phyloP scores from a whole-genome alignment of 768 basidiomycete genomes.

The Hypholoma sublateritium region DNA sequence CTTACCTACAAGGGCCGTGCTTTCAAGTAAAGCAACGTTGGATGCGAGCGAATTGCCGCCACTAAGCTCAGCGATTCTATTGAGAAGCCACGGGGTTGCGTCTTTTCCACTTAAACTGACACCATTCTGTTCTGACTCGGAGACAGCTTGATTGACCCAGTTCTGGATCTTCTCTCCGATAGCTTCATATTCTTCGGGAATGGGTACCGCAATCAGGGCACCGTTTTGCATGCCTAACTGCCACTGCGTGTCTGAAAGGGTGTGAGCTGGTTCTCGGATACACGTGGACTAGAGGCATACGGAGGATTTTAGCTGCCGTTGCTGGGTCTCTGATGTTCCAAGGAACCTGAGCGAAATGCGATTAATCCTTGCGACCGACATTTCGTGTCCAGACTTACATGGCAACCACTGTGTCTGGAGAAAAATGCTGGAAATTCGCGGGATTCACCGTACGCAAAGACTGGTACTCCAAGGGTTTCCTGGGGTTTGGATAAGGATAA shows the following conservation, averaged over 20 bases:
- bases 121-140: conserved; percentile 80
- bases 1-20: conserved; percentile 81
- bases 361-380: too few species aligned
- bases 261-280: not conserved
- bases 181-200: conserved; percentile 73
- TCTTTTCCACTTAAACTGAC: conserved; percentile 83
- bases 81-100: conserved; percentile 92
- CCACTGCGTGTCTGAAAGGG: conserved; percentile 58
- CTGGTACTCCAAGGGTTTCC: conserved; percentile 96
- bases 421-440: conserved; percentile 96
- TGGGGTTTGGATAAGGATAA: conserved; percentile 25
- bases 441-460: conserved; percentile 72
- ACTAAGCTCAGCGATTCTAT: conserved; percentile 80
- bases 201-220: conserved; percentile 84
- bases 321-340: conserved; percentile 68
- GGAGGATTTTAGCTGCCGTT: conserved; percentile 71
- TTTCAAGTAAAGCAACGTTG: conserved; percentile 89
- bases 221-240: conserved; percentile 76
- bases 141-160: conserved; percentile 81
- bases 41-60: conserved; percentile 66
- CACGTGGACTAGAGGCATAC: conserved; percentile 40
- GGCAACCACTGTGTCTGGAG: conserved; percentile 76
- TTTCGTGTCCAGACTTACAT: conserved; percentile 40
- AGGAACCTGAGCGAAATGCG: conserved; percentile 53
- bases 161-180: conserved; percentile 69